phyloP scores from a whole-genome alignment of 2,329 filamentous ascomycete genomes.

The Neoscytalidium dimidiatum region DNA sequence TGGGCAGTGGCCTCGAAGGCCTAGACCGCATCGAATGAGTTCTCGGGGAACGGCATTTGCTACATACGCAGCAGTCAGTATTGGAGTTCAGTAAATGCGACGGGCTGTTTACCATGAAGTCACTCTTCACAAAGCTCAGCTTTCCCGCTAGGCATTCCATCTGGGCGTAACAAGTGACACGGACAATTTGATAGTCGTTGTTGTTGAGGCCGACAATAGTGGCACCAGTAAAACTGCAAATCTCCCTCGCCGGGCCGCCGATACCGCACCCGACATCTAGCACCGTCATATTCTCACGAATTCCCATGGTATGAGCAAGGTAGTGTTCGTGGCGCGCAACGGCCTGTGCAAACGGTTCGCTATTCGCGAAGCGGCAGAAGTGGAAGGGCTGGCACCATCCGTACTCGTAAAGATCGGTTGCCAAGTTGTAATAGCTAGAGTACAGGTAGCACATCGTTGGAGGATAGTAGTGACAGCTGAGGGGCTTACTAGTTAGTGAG shows the following conservation, averaged over 20 bases:
- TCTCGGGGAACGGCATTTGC: slow-evolving; percentile 94
- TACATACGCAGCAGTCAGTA: slow-evolving; percentile 31
- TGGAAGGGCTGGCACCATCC: slow-evolving; percentile 97
- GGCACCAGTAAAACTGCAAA: slow-evolving; percentile 89
- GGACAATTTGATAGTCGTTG: slow-evolving; percentile 98
- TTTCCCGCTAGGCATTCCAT: slow-evolving; percentile 81
- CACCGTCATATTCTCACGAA: slow-evolving; percentile 84
- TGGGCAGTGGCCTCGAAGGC: slow-evolving; percentile 97
- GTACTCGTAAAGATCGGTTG: slow-evolving; percentile 95
- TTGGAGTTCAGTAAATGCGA: not conserved
- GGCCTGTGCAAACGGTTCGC: slow-evolving; percentile 85
- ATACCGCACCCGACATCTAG: slow-evolving; percentile 97
- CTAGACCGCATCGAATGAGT: slow-evolving; percentile 92
- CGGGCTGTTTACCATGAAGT: slow-evolving; percentile 73
- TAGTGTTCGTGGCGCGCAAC: slow-evolving; percentile 98
- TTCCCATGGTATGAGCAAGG: slow-evolving; percentile 83
- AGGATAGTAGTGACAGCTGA: not conserved
- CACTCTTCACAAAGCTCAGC: slow-evolving; percentile 86
- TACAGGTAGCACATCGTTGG: slow-evolving; percentile 31
- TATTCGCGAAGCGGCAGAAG: slow-evolving; percentile 89
- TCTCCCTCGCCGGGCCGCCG: slow-evolving; percentile 91
- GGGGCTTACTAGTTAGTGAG: slow-evolving; percentile 83
- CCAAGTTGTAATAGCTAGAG: slow-evolving; percentile 87
- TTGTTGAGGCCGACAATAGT: slow-evolving; percentile 95
- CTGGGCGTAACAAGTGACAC: slow-evolving; percentile 80